These are phyloP conservation scores for Atkinsonella hypoxylon DNA, from an alignment of 2,329 filamentous ascomycete genomes.

Conservation along the genomic window DNA sequence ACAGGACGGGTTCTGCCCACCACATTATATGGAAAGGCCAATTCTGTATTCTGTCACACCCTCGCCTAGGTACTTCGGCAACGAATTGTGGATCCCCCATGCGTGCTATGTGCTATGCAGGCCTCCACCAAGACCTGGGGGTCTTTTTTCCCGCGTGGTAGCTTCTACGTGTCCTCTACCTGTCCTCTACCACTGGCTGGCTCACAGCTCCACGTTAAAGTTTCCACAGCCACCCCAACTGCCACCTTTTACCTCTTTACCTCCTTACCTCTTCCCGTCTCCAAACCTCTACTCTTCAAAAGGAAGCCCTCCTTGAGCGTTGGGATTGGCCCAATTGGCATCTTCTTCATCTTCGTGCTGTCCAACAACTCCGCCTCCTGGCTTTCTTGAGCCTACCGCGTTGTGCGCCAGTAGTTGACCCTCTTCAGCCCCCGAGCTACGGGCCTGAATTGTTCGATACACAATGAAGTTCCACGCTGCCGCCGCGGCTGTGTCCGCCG, in stretches of 20 bases:
- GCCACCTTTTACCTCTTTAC: slow-evolving; percentile 11
- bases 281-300: slow-evolving; percentile 17
- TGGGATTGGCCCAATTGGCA: slow-evolving; percentile 12
- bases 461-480: slow-evolving; percentile 78
- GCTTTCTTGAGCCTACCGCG: slow-evolving; percentile 12
- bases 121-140: background rate
- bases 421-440: slow-evolving; percentile 33
- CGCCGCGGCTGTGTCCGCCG: slow-evolving; percentile 63
- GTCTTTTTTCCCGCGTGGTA: background rate
- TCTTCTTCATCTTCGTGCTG: slow-evolving; percentile 1
- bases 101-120: no score
- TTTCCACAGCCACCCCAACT: slow-evolving; percentile 7
- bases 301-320: slow-evolving; percentile 15
- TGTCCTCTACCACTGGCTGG: slow-evolving; percentile 13
- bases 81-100: background rate
- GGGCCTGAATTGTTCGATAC: slow-evolving; percentile 12
- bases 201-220: slow-evolving; percentile 1
- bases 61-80: no score
- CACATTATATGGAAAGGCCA: no score
- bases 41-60: no score
- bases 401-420: slow-evolving; percentile 9
- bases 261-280: slow-evolving; percentile 7
- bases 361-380: slow-evolving; percentile 4
- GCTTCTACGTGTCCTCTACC: slow-evolving; percentile 13
- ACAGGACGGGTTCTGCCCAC: no score